phyloP scores from a whole-genome alignment of 2,329 filamentous ascomycete species.

The Davidsoniella australis region DNA sequence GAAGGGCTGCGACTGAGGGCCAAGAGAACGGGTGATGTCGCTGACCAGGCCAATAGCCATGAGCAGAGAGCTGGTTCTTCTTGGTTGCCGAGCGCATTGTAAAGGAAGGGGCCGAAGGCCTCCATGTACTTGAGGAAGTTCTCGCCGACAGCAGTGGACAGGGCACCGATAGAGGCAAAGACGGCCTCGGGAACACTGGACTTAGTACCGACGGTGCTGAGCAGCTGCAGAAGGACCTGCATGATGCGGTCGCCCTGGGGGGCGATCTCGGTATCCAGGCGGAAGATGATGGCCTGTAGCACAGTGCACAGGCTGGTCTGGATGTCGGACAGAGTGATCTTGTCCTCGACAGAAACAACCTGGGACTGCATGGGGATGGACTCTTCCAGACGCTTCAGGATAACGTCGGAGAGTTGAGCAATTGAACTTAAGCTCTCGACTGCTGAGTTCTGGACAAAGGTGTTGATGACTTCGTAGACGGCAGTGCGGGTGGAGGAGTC shows the following conservation, averaged over 20 bases:
- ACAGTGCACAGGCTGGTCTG: slow-evolving; percentile 90
- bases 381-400: slow-evolving; percentile 79
- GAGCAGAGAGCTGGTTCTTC: slow-evolving; percentile 82
- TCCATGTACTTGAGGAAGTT: slow-evolving; percentile 98
- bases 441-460: slow-evolving; percentile 82
- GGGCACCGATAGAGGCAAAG: slow-evolving; percentile 80
- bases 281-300: slow-evolving; percentile 75
- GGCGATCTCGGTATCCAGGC: slow-evolving; percentile 77
- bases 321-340: slow-evolving; percentile 90
- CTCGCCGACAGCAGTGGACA: slow-evolving; percentile 79
- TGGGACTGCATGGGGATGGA: slow-evolving; percentile 80
- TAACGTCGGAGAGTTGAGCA: slow-evolving; percentile 67
- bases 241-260: slow-evolving; percentile 90
- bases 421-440: slow-evolving; percentile 69
- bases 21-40: slow-evolving; percentile 84
- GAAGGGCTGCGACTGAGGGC: slow-evolving; percentile 80
- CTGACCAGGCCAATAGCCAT: slow-evolving; percentile 96
- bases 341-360: slow-evolving; percentile 93
- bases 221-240: slow-evolving; percentile 67
- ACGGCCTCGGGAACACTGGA: slow-evolving; percentile 88
- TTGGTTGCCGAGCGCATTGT: slow-evolving; percentile 86
- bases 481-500: slow-evolving; percentile 86
- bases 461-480: slow-evolving; percentile 90
- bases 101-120: slow-evolving; percentile 77
- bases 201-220: slow-evolving; percentile 62